Percentiles rank a stretch among this genome's conserved stretches.
phyloP scores from a whole-genome alignment of 352 stramenopile species.

The Phytophthora pseudosyringae region DNA sequence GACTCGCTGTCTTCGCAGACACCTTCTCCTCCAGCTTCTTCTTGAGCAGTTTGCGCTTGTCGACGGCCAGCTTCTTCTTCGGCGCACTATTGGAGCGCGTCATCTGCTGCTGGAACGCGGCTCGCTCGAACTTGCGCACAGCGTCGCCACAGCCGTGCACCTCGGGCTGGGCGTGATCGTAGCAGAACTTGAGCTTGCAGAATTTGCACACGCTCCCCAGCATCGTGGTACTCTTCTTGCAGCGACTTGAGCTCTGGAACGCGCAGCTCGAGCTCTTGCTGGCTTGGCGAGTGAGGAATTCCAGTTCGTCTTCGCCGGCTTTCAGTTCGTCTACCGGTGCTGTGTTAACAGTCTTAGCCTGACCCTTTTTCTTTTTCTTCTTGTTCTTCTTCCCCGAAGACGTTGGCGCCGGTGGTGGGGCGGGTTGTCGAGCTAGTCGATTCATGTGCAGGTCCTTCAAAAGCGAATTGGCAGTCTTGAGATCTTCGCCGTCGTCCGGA shows the following conservation, averaged over 20 bases:
- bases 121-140: constrained; percentile 62
- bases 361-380: constrained; percentile 56
- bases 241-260: constrained; percentile 52
- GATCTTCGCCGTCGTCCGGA: constrained; percentile 15
- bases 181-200: constrained; percentile 90
- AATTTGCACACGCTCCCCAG: constrained; percentile 79
- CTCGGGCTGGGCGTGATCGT: constrained; percentile 73
- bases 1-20: constrained; percentile 51
- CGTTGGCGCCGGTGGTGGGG: constrained; percentile 18
- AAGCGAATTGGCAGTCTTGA: constrained; percentile 44
- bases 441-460: constrained; percentile 72
- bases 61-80: constrained; percentile 46
- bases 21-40: constrained; percentile 79
- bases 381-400: constrained; percentile 53
- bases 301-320: constrained; percentile 74
- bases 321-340: constrained; percentile 37
- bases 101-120: constrained; percentile 56
- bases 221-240: constrained; percentile 66
- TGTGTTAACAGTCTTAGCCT: constrained; percentile 24
- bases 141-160: constrained; percentile 80
- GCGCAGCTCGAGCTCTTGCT: constrained; percentile 59
- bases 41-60: constrained; percentile 73
- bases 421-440: constrained; percentile 56
- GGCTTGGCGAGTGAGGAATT: constrained; percentile 70
- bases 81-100: constrained; percentile 18